Evolutionary conservation across 371 early-diverging fungal species (phyloP).

Genomic region (Mucor lusitanicus): DNA sequence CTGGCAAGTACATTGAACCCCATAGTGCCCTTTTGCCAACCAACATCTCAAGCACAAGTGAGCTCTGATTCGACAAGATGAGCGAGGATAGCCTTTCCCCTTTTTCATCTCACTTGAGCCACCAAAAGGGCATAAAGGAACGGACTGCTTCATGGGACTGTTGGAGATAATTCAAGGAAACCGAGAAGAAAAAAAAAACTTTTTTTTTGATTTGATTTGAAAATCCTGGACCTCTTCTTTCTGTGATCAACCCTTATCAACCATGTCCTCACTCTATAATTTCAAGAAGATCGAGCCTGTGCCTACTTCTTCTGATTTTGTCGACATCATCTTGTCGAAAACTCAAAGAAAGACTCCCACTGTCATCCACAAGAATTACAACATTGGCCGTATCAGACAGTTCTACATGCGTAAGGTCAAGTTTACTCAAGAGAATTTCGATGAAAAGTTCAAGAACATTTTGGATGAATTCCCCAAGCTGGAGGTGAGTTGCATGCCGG

Average conservation of each 20-base stretch:
- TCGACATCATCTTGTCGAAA: slow-evolving; percentile 99
- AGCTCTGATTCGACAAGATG: too few species aligned
- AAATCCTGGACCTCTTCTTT: background rate
- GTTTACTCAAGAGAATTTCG: slow-evolving; percentile 98
- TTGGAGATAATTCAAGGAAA: background rate
- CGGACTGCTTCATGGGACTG: slow-evolving; percentile 1
- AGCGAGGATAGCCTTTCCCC: too few species aligned
- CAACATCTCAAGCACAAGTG: too few species aligned
- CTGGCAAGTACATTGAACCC: too few species aligned
- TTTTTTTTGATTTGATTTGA: background rate
- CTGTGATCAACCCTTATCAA: background rate
- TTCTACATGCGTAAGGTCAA: slow-evolving; percentile 99
- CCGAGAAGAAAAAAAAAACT: background rate
- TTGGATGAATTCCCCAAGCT: slow-evolving; percentile 98
- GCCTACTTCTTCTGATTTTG: slow-evolving; percentile 91
- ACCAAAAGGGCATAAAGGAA: background rate
- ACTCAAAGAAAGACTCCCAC: slow-evolving; percentile 99
- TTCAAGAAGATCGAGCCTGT: slow-evolving; percentile 98
- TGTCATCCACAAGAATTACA: slow-evolving; percentile 95
- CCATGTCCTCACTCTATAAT: slow-evolving; percentile 75
- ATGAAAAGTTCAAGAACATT: slow-evolving; percentile 94
- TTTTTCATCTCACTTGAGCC: background rate
- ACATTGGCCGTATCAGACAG: slow-evolving; percentile 95
- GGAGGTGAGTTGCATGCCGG: slow-evolving; percentile 72
- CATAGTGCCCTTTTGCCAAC: too few species aligned